phyloP scores from a whole-genome alignment of 2,329 filamentous ascomycete genomes.

The Helotiales sp. region DNA sequence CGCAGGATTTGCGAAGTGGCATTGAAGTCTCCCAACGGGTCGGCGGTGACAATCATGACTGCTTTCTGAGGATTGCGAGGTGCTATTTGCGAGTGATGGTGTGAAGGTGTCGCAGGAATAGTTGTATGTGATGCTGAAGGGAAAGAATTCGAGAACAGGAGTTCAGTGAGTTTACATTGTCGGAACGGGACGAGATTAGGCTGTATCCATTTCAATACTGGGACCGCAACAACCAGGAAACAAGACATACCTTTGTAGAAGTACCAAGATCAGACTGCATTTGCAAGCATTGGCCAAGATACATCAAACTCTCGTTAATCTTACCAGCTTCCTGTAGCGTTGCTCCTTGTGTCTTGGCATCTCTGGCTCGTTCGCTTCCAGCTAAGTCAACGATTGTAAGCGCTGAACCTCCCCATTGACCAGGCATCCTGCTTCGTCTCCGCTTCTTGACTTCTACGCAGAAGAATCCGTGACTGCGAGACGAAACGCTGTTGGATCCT shows the following conservation, averaged over 20 bases:
- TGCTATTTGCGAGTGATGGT: conserved; percentile 37
- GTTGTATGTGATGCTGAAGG: conserved; percentile 37
- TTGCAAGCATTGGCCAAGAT: conserved; percentile 93
- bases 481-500: conserved; percentile 88
- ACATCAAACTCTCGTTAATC: conserved; percentile 99
- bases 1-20: conserved; percentile 94
- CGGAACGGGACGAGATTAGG: conserved; percentile 75
- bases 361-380: conserved; percentile 88
- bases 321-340: conserved; percentile 95
- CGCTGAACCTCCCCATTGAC: conserved; percentile 72
- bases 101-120: conserved; percentile 18
- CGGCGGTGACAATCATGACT: conserved; percentile 95
- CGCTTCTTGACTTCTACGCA: conserved; percentile 93
- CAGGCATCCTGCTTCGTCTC: conserved; percentile 48
- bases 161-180: conserved; percentile 82
- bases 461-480: conserved; percentile 94
- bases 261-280: conserved; percentile 83
- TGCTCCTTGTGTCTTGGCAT: conserved; percentile 90
- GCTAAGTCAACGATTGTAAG: conserved; percentile 91
- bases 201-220: conserved; percentile 48
- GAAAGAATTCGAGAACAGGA: conserved; percentile 87
- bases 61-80: conserved; percentile 75
- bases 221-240: not conserved
- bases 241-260: conserved; percentile 64
- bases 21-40: conserved; percentile 92